Base-by-base conservation (phyloP, 306 rosid genomes). In the Senna tora region DNA sequence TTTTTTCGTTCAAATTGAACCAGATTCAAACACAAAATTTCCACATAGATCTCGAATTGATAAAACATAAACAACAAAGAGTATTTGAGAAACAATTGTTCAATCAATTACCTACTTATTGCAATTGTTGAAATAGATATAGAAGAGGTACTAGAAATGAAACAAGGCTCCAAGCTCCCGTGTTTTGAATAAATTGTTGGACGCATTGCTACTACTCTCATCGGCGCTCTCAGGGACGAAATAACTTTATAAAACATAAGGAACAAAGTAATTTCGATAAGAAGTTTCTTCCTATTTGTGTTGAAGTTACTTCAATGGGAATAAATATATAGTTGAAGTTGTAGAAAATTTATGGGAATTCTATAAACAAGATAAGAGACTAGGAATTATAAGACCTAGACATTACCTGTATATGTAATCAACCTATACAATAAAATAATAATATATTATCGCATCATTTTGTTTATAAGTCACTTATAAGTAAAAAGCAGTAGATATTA, bases 51-150 rank as follows among this genome's bases (percentile, higher is more conserved):
- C 39, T 36, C 56, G 22, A n/a, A n/a, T n/a, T n/a, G n/a, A n/a
- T n/a, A n/a, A 34, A 21, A 47, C 36, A 17, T n/a, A 28, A 28
- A 30, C 1, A 14, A 16, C 9, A 43, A 32, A 50, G 38, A 42
- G 43, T n/a, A 1, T 17, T 43, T 13, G 17, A 22, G 7, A 41
- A 0, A 22, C 65, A 79, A 50, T 9, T 20, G 28, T 14, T 32
- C 3, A 34, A 64, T 8, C 11, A 54, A 49, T 28, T 33, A 91
- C 97, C 96, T 95, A 96, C 74, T 95, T 95, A 81, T 91, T 95
- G 78, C 86, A 95, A 73, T 91, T 91, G 54, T 95, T 95, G 71
- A 95, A 95, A 80, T 88, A 95, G 71, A 95, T 95, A 79, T 91
- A 91, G 80, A 95, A 91, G 72, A 86, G 59, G 74, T 76, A 84